Conservation (phyloP, 2,329 filamentous ascomycete species). For the Leptographium lundbergii region DNA sequence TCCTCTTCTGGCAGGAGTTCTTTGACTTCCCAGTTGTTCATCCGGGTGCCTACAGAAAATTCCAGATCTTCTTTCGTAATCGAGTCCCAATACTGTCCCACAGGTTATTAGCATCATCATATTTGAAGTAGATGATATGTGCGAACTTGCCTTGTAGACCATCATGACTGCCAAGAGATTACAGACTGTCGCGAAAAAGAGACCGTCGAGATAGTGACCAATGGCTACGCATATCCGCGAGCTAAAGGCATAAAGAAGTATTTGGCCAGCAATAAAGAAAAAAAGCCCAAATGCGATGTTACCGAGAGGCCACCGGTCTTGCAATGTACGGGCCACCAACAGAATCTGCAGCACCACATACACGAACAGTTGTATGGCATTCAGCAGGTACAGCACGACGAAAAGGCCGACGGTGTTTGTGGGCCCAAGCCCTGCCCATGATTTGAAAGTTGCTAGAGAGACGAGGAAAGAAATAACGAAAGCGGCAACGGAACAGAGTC, state of each 20-base stretch:
- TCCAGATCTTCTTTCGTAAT: constrained; percentile 98
- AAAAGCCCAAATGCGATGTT: constrained; percentile 84
- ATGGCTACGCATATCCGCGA: constrained; percentile 70
- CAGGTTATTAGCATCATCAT: not conserved
- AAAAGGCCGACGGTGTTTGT: constrained; percentile 83
- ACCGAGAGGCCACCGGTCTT: constrained; percentile 90
- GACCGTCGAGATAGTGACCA: constrained; percentile 84
- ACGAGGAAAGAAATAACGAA: constrained; percentile 82
- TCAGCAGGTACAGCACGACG: constrained; percentile 82
- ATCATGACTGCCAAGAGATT: constrained; percentile 97
- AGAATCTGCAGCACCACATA: constrained; percentile 83
- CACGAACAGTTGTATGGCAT: constrained; percentile 72
- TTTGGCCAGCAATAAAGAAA: constrained; percentile 86
- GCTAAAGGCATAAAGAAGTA: constrained; percentile 84
- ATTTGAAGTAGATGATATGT: not conserved
- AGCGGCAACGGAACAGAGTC: constrained; percentile 63
- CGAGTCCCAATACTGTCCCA: constrained; percentile 83
- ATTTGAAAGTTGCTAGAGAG: constrained; percentile 83
- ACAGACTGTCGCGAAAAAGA: constrained; percentile 89
- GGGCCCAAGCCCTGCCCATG: constrained; percentile 74
- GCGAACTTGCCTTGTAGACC: constrained; percentile 74
- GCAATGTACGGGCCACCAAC: constrained; percentile 76
- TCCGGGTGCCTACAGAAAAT: constrained; percentile 89
- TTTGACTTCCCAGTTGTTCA: constrained; percentile 98
- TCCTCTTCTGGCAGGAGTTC: constrained; percentile 75